These are phyloP conservation scores for Geotrichum histeridarum DNA, from an alignment of 1,139 yeast species.

Conservation along the genomic window DNA sequence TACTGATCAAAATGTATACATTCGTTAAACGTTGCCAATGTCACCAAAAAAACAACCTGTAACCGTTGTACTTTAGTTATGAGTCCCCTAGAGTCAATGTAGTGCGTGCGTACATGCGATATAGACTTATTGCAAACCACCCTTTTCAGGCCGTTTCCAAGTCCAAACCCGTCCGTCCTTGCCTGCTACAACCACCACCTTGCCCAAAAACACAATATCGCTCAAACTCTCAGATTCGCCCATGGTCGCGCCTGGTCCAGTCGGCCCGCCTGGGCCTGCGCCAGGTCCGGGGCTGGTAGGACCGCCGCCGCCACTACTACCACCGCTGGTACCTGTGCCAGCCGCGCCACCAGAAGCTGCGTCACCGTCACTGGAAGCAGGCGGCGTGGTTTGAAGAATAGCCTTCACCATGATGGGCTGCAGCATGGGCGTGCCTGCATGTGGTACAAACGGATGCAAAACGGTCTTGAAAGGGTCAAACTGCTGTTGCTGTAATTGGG, in stretches of 20 bases:
- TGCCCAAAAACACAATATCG: conserved; percentile 17
- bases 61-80: no score
- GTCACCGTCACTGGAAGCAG: no score
- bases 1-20: no score
- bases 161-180: conserved; percentile 20
- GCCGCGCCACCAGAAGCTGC: neutral
- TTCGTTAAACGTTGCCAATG: no score
- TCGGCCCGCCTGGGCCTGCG: no score
- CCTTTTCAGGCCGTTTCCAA: conserved; percentile 13
- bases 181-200: conserved; percentile 13
- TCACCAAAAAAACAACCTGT: no score
- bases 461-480: neutral
- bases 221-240: conserved; percentile 10
- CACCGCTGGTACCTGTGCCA: neutral
- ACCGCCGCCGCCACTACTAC: no score
- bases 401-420: conserved; percentile 5
- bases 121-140: neutral
- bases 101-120: no score
- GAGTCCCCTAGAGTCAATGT: no score
- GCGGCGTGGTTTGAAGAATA: neutral
- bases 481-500: neutral
- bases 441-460: conserved; percentile 12
- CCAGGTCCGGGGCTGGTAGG: no score
- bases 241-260: no score
- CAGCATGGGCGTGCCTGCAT: conserved; percentile 3